Evolutionary conservation across 2,329 filamentous ascomycete species (phyloP).

Genomic region (Westerdykella aurantiaca): DNA sequence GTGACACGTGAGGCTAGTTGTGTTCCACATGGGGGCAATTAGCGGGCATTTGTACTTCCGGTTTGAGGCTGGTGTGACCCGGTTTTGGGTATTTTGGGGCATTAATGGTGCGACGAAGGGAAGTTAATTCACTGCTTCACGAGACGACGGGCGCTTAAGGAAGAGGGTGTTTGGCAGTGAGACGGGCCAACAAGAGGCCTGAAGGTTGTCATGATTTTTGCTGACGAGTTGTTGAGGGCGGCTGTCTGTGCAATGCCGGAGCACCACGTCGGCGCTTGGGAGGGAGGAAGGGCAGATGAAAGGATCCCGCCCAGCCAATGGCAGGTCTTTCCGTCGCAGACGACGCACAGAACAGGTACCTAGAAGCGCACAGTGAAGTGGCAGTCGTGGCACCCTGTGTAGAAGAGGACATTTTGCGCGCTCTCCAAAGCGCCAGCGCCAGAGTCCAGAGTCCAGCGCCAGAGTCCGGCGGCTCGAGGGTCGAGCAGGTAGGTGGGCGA

Average conservation of each 20-base stretch:
- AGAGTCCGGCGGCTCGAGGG: slow-evolving; percentile 12
- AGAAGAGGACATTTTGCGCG: slow-evolving; percentile 19
- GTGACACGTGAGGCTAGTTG: neutral
- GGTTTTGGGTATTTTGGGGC: slow-evolving; percentile 31
- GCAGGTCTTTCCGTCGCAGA: too few relatives aligned
- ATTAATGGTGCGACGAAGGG: slow-evolving; percentile 9
- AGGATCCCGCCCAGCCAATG: too few relatives aligned
- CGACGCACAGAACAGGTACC: too few relatives aligned
- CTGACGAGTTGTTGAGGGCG: too few relatives aligned
- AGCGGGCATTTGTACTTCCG: slow-evolving; percentile 20
- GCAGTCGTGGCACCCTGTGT: neutral
- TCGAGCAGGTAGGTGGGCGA: neutral
- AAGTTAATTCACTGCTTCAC: slow-evolving; percentile 20
- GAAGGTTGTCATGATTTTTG: too few relatives aligned
- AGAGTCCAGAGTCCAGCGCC: too few relatives aligned
- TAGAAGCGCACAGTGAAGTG: too few relatives aligned
- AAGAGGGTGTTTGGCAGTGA: too few relatives aligned
- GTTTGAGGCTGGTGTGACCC: slow-evolving; percentile 11
- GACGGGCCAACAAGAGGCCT: too few relatives aligned
- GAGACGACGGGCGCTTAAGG: slow-evolving; percentile 24
- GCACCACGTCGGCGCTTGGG: too few relatives aligned
- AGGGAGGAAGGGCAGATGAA: too few relatives aligned
- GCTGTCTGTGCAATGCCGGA: too few relatives aligned
- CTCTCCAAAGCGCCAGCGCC: slow-evolving; percentile 1
- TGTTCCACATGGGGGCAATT: slow-evolving; percentile 22